A percentile compares a stretch with the other conserved stretches of the same genome.
phyloP scores from a whole-genome alignment of 495 filamentous ascomycete species.

The Xylaria acuta region DNA sequence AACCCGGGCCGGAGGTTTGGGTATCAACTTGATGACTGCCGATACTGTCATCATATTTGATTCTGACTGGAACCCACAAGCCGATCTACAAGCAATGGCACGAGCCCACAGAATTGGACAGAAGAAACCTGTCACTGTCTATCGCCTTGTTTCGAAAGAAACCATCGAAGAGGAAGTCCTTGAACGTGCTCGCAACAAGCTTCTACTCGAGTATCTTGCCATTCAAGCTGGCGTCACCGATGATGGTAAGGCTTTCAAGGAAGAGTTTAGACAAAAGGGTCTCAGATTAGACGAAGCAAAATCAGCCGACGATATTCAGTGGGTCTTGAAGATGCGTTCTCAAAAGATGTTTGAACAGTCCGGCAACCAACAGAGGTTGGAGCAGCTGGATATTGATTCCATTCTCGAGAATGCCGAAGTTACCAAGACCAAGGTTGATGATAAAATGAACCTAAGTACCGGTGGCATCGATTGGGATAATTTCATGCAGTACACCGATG shows the following conservation, averaged over 20 bases:
- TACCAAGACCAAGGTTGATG: slow-evolving; percentile 87
- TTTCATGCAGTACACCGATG: slow-evolving; percentile 91
- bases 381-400: slow-evolving; percentile 97
- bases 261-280: slow-evolving; percentile 59
- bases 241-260: slow-evolving; percentile 77
- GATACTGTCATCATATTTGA: slow-evolving; percentile 98
- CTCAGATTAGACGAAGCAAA: slow-evolving; percentile 73
- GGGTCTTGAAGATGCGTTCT: slow-evolving; percentile 89
- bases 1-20: slow-evolving; percentile 92
- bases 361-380: slow-evolving; percentile 92
- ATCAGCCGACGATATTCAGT: slow-evolving; percentile 87
- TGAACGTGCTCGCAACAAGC: slow-evolving; percentile 94
- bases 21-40: slow-evolving; percentile 98
- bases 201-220: slow-evolving; percentile 97
- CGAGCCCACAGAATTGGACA: slow-evolving; percentile 97
- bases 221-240: slow-evolving; percentile 97
- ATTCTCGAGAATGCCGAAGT: slow-evolving; percentile 96
- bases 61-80: slow-evolving; percentile 99
- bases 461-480: slow-evolving; percentile 93
- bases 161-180: slow-evolving; percentile 98
- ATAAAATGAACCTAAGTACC: slow-evolving; percentile 62
- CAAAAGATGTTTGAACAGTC: slow-evolving; percentile 98
- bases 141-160: slow-evolving; percentile 94
- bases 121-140: slow-evolving; percentile 93
- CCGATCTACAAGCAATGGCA: slow-evolving; percentile 98